Conservation (phyloP, 164 flowering plant genomes). For the Hamamelis virginiana region DNA sequence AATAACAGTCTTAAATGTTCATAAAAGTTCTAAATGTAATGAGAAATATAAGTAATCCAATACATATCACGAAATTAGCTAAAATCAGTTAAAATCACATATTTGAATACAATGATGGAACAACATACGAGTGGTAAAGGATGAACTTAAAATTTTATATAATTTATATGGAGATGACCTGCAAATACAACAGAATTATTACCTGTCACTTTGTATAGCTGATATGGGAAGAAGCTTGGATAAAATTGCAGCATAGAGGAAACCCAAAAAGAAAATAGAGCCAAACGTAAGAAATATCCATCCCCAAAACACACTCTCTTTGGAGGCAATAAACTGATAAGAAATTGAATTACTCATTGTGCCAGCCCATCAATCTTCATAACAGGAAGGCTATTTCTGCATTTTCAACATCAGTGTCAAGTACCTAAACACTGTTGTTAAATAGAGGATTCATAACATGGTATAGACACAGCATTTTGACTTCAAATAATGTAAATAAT, state of each 20-base stretch:
- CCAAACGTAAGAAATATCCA: slow-evolving; percentile 43
- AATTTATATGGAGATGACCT: neutral
- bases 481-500: too few relatives aligned
- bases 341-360: too few relatives aligned
- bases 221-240: slow-evolving; percentile 60
- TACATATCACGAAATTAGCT: too few relatives aligned
- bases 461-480: too few relatives aligned
- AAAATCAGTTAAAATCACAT: neutral
- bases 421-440: too few relatives aligned
- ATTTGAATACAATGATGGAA: neutral
- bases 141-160: neutral
- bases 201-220: slow-evolving; percentile 72
- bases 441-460: too few relatives aligned
- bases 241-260: slow-evolving; percentile 48
- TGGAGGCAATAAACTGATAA: neutral
- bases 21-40: too few relatives aligned
- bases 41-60: neutral
- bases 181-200: neutral
- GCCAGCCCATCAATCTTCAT: too few relatives aligned
- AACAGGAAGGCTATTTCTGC: too few relatives aligned
- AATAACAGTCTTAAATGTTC: too few relatives aligned
- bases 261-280: slow-evolving; percentile 34
- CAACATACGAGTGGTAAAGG: neutral
- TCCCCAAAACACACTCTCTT: slow-evolving; percentile 32
- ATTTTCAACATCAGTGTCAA: too few relatives aligned